Percentiles rank a stretch among this genome's conserved stretches.
These are phyloP conservation scores for Phaffomyces thermotolerans DNA, from an alignment of 805 yeast species.

Conservation along the genomic window DNA sequence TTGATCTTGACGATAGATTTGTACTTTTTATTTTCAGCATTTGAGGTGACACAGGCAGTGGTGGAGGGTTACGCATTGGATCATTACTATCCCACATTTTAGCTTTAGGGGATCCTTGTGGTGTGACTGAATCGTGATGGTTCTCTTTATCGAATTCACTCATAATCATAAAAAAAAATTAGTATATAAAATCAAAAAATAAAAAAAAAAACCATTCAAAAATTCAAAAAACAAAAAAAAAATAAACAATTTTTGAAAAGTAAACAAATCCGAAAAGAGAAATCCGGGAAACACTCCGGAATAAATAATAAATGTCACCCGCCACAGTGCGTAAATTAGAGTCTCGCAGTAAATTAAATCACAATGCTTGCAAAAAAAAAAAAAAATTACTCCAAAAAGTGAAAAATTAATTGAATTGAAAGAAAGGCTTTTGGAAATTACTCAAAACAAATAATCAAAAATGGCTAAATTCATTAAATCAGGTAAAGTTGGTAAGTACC, in stretches of 20 bases:
- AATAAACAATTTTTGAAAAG: background rate
- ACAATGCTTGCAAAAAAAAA: conserved; percentile 5
- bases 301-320: background rate
- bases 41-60: conserved; percentile 34
- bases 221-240: conserved; percentile 1
- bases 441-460: conserved; percentile 20
- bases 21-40: conserved; percentile 23
- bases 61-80: conserved; percentile 34
- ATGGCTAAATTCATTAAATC: conserved; percentile 99
- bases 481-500: conserved; percentile 83
- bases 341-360: background rate
- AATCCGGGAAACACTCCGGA: background rate
- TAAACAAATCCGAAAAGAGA: conserved; percentile 8
- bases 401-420: conserved; percentile 6
- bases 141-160: conserved; percentile 13
- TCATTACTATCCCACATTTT: conserved; percentile 34
- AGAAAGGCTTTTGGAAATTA: background rate
- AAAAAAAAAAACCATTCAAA: background rate
- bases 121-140: conserved; percentile 1
- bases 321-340: background rate
- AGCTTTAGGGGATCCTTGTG: conserved; percentile 11
- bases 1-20: conserved; percentile 10
- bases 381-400: conserved; percentile 2
- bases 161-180: too few species aligned
- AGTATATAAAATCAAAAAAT: background rate